These are phyloP conservation scores for Ascochyta fabae DNA, from an alignment of 2,329 filamentous ascomycete genomes.

Conservation along the genomic window DNA sequence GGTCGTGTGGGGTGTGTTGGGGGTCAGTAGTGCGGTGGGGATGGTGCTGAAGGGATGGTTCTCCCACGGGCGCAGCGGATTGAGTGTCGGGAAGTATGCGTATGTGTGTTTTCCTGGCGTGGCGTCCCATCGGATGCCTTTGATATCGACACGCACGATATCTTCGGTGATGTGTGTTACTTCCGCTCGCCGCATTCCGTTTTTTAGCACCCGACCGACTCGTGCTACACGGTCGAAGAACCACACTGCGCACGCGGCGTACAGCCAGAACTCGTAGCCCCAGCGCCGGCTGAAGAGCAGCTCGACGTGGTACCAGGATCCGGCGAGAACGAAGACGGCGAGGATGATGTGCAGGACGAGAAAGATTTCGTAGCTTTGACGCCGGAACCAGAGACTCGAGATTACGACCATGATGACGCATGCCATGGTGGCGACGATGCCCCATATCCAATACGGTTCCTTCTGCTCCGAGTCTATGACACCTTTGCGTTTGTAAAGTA, in stretches of 20 bases:
- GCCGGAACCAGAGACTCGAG: too few relatives aligned
- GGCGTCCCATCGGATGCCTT: conserved; percentile 48
- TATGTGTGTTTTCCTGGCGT: conserved; percentile 47
- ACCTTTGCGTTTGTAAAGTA: conserved; percentile 26
- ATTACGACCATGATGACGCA: conserved; percentile 35
- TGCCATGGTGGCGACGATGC: conserved; percentile 45
- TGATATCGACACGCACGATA: conserved; percentile 53
- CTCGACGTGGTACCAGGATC: conserved; percentile 51
- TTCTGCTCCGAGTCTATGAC: conserved; percentile 24
- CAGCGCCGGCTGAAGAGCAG: conserved; percentile 29
- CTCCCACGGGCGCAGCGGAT: conserved; percentile 52
- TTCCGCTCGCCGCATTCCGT: conserved; percentile 47
- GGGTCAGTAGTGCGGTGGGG: conserved; percentile 25
- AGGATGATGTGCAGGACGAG: conserved; percentile 43
- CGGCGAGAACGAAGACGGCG: conserved; percentile 38
- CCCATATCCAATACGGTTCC: conserved; percentile 49
- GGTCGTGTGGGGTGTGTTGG: neutral
- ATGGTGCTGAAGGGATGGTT: conserved; percentile 62
- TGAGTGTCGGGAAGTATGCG: conserved; percentile 59
- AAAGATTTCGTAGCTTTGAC: conserved; percentile 34
- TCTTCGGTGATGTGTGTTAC: conserved; percentile 42
- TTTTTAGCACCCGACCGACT: conserved; percentile 47
- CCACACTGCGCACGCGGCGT: conserved; percentile 54
- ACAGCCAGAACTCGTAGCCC: conserved; percentile 57
- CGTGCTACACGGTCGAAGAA: conserved; percentile 55